Evolutionary conservation across 176 grass and related monocot species (phyloP).

Genomic region (Typha latifolia): DNA sequence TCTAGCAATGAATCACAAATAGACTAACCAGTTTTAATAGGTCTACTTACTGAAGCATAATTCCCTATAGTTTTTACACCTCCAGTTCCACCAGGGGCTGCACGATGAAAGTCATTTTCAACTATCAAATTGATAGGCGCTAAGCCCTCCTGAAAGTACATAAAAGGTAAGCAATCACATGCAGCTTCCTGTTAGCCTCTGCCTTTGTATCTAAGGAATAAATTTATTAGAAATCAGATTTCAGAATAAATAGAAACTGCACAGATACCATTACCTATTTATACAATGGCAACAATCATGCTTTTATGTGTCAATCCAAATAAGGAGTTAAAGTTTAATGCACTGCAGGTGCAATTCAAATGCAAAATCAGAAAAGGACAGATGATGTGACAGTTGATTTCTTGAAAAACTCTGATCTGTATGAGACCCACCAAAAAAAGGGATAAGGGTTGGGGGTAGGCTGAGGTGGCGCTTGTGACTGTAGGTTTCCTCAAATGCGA

Average conservation of each 20-base stretch:
- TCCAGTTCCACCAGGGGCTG: constrained; percentile 83
- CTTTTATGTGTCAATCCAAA: not conserved
- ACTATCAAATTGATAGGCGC: constrained; percentile 91
- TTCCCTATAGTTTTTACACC: constrained; percentile 91
- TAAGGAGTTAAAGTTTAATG: not conserved
- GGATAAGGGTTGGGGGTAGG: too few species aligned
- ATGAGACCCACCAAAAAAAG: too few species aligned
- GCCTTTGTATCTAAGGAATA: not conserved
- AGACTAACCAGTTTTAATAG: too few species aligned
- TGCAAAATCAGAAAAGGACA: not conserved
- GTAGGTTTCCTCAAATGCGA: too few species aligned
- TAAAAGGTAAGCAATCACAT: not conserved
- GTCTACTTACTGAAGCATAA: constrained; percentile 80
- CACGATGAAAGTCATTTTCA: constrained; percentile 79
- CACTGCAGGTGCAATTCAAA: not conserved
- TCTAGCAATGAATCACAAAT: too few species aligned
- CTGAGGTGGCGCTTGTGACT: too few species aligned
- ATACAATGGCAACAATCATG: not conserved
- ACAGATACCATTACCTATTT: not conserved
- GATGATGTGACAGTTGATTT: too few species aligned
- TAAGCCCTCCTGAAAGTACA: constrained; percentile 75
- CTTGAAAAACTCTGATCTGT: too few species aligned
- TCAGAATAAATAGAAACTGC: not conserved
- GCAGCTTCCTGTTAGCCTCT: not conserved
- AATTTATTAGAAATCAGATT: not conserved